These are phyloP conservation scores for Microdochium trichocladiopsis DNA, from an alignment of 2,329 filamentous ascomycete genomes.

Conservation along the genomic window DNA sequence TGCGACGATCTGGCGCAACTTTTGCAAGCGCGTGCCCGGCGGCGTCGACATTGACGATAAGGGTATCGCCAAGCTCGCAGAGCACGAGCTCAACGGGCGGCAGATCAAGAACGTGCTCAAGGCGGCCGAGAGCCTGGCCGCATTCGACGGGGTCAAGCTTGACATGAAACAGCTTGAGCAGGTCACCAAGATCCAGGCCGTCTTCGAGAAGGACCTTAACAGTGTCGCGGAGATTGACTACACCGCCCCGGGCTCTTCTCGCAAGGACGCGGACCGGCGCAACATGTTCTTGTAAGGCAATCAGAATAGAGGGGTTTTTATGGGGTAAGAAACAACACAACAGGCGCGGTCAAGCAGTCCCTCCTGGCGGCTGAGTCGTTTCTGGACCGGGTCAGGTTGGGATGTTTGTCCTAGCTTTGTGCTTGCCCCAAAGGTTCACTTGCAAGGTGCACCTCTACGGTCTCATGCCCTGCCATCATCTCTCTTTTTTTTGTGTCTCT, in stretches of 20 bases:
- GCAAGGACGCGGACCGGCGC: constrained; percentile 4
- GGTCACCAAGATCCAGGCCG: constrained; percentile 20
- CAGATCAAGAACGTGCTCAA: constrained; percentile 25
- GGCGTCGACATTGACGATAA: constrained; percentile 10
- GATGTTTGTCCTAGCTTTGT: too few relatives aligned
- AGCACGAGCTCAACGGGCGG: constrained; percentile 19
- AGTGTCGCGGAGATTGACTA: constrained; percentile 7
- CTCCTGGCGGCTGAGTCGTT: too few relatives aligned
- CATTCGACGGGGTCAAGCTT: constrained; percentile 17
- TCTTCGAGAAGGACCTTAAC: constrained; percentile 18
- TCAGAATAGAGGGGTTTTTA: too few relatives aligned
- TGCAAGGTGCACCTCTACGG: too few relatives aligned
- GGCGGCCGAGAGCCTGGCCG: constrained; percentile 21
- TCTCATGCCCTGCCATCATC: too few relatives aligned
- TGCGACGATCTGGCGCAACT: constrained; percentile 16
- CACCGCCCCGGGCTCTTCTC: constrained; percentile 6
- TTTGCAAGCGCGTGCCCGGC: constrained; percentile 15
- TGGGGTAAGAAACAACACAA: too few relatives aligned
- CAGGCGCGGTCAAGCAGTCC: too few relatives aligned
- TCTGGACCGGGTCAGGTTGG: too few relatives aligned
- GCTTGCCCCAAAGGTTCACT: too few relatives aligned
- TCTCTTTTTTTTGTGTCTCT: too few relatives aligned
- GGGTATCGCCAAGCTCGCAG: constrained; percentile 10
- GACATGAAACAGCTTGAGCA: constrained; percentile 18
- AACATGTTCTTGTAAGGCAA: constrained; percentile 4